Base-by-base conservation (phyloP, 1,284 basidiomycete species). In the Tetrapyrgos nigripes region DNA sequence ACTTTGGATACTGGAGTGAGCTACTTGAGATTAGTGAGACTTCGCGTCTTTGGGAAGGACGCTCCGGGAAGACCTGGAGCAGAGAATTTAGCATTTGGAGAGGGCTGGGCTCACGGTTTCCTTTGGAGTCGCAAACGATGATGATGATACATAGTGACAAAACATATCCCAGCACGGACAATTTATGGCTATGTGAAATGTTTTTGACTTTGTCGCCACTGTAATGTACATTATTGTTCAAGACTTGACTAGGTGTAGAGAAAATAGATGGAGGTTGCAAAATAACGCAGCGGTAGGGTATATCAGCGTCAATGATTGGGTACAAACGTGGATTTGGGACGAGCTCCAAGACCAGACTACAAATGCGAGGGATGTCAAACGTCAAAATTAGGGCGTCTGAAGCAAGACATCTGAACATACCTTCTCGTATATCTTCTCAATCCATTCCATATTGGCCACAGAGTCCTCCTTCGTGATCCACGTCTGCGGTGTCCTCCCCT, bases 391-490 rank as follows among this genome's bases (percentile, higher is more conserved):
- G 43, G 9, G 27, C 24, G 19, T 27, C n/a, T n/a, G n/a, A n/a
- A n/a, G n/a, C n/a, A n/a, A n/a, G n/a, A 27, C 21, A 44, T n/a
- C 56, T n/a, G n/a, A n/a, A n/a, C 72, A n/a, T 52, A 80, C 84
- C 78, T 82, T 83, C 19, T 75, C 75, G 68, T 87, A 88, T 1
- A 87, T 73, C 44, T 76, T 76, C 65, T 86, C 85, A 58, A 87
- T 78, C 68, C 75, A 80, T 57, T 80, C 70, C 75, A 87, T 80
- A 55, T 83, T 80, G 19, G 73, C 68, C 40, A 86, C 70, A 1
- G 83, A 80, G 54, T 85, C 83, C 55, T 81, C 75, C 44, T 75
- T 78, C 0, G 73, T 68, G 17, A 82, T 66, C 85, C 85, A 88
- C 4, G 75, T 73, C 56, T 80, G 75, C 4, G 83, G 80, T 27